A percentile compares a stretch with the other conserved stretches of the same genome.
Conservation (phyloP, 139 green algal genomes). For the Yamagishiella unicocca region DNA sequence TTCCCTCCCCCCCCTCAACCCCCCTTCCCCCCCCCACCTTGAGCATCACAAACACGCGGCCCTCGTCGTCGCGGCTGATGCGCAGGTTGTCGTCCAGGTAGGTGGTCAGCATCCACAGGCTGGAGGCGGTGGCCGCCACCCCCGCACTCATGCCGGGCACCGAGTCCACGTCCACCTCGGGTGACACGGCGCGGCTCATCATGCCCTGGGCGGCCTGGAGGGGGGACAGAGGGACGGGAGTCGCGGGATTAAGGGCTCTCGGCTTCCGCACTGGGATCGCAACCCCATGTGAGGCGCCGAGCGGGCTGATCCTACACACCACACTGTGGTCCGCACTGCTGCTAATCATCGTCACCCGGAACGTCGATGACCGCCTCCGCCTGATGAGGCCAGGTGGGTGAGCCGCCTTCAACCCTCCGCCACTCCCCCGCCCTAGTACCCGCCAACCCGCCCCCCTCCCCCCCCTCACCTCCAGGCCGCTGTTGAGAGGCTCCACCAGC, state of each 20-base stretch:
- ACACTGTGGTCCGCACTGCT: too few relatives aligned
- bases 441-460: background rate
- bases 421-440: too few relatives aligned
- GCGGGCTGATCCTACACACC: too few relatives aligned
- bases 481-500: slow-evolving; percentile 52
- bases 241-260: background rate
- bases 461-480: slow-evolving; percentile 35
- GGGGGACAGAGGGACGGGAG: background rate
- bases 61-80: slow-evolving; percentile 58
- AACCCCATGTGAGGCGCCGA: too few relatives aligned
- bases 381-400: too few relatives aligned
- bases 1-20: background rate
- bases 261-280: background rate
- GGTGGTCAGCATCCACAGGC: slow-evolving; percentile 69
- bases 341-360: too few relatives aligned
- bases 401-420: too few relatives aligned
- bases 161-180: slow-evolving; percentile 40
- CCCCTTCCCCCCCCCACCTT: slow-evolving; percentile 30
- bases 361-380: too few relatives aligned
- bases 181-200: slow-evolving; percentile 40
- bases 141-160: background rate
- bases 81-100: slow-evolving; percentile 71
- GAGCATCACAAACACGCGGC: slow-evolving; percentile 64
- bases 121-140: background rate
- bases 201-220: slow-evolving; percentile 41